These are phyloP conservation scores for Eucalyptus pauciflora DNA, from an alignment of 345 rosid genomes.

Conservation along the genomic window DNA sequence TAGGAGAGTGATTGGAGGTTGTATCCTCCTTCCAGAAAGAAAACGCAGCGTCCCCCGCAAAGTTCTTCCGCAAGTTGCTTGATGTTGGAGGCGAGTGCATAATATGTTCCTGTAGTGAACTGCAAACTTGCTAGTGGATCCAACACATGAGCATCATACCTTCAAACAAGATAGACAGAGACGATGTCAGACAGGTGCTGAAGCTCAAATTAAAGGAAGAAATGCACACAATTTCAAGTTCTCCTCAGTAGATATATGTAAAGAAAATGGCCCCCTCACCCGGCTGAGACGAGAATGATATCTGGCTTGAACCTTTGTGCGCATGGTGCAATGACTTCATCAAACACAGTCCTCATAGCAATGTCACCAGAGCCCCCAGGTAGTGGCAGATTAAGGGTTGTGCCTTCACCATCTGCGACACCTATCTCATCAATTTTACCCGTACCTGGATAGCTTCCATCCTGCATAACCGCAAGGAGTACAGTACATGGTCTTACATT, in stretches of 20 bases:
- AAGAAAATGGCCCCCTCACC: constrained; percentile 34
- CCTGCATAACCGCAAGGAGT: constrained; percentile 18
- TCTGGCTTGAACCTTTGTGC: constrained; percentile 91
- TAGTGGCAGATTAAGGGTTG: constrained; percentile 75
- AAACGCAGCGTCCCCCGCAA: constrained; percentile 80
- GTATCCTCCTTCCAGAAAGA: constrained; percentile 94
- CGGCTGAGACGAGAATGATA: constrained; percentile 92
- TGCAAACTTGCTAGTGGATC: constrained; percentile 85
- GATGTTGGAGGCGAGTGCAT: constrained; percentile 58
- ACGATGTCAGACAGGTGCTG: neutral
- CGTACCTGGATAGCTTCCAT: constrained; percentile 95
- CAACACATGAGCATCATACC: constrained; percentile 84
- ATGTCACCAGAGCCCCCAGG: constrained; percentile 95
- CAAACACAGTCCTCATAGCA: constrained; percentile 75
- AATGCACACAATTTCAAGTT: neutral
- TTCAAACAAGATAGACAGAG: neutral
- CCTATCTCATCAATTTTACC: constrained; percentile 73
- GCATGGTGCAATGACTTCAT: constrained; percentile 80
- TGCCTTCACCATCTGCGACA: constrained; percentile 77
- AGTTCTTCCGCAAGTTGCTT: constrained; percentile 74
- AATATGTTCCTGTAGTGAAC: constrained; percentile 80
- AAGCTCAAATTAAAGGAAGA: neutral
- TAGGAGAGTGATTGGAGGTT: constrained; percentile 79
- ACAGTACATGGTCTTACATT: neutral
- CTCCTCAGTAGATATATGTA: too few species aligned